A percentile compares a stretch with the other conserved stretches of the same genome.
Conservation (phyloP, 1,284 basidiomycete species). For the Moesziomyces sp. region DNA sequence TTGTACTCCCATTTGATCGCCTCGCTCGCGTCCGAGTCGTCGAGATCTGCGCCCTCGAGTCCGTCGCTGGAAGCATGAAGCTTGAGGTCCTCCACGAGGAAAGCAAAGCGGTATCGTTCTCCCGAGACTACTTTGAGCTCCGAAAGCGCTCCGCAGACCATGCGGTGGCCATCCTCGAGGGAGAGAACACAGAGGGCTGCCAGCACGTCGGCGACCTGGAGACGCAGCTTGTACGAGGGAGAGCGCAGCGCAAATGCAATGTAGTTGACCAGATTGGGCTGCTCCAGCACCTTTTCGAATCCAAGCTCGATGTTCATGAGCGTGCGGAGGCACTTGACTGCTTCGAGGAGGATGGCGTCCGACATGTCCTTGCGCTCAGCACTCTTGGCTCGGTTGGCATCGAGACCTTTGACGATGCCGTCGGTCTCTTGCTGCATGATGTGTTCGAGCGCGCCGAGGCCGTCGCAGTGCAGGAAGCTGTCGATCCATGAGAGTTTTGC, state of each 20-base stretch:
- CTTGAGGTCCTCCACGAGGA: conserved; percentile 76
- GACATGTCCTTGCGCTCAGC: conserved; percentile 56
- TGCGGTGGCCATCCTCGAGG: conserved; percentile 76
- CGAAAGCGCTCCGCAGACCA: conserved; percentile 80
- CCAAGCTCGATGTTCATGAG: conserved; percentile 86
- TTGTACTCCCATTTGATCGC: conserved; percentile 80
- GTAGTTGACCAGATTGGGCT: conserved; percentile 77
- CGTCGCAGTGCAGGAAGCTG: conserved; percentile 77
- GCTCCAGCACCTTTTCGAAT: conserved; percentile 77
- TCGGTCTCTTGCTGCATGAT: conserved; percentile 51
- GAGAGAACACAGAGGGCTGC: conserved; percentile 84
- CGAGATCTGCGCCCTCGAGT: conserved; percentile 57
- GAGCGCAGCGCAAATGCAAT: conserved; percentile 79
- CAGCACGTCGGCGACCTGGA: conserved; percentile 80
- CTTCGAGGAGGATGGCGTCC: conserved; percentile 53
- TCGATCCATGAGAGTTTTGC: conserved; percentile 82
- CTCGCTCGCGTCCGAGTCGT: conserved; percentile 30
- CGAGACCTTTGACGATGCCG: conserved; percentile 22
- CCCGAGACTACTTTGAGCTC: conserved; percentile 80
- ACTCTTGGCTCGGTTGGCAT: conserved; percentile 14
- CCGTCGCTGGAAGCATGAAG: conserved; percentile 69
- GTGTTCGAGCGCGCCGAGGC: conserved; percentile 72
- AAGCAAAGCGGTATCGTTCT: conserved; percentile 83
- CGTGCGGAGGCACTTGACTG: conserved; percentile 81
- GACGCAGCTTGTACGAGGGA: conserved; percentile 76